Base-by-base conservation (phyloP, 2,329 filamentous ascomycete species). In the Colletotrichum tropicicola region DNA sequence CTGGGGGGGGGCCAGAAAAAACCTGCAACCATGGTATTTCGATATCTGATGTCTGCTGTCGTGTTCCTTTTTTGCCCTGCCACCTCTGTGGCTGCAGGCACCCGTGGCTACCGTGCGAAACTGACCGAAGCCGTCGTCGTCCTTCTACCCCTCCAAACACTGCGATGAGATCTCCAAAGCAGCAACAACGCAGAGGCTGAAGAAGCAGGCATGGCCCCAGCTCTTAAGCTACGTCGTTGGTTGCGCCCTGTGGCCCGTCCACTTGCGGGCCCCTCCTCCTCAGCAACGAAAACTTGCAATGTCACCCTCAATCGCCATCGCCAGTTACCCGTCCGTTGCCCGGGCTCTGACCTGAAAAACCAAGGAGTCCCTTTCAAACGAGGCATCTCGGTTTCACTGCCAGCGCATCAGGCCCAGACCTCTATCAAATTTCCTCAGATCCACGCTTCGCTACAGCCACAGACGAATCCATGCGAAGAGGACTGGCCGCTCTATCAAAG, bases 21-120 rank as follows among this genome's bases (percentile, higher is more conserved):
- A 21, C 56, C 25, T 54, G 61, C 48, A 65, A 60, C 61, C 25
- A 54, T 65, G 48, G 56, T 47, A 60, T 54, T 53, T 49, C n/a
- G 47, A 55, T 55, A 39, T 35, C 48, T 32, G 32, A 47, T 48
- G 15, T 35, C 43, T 27, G 43, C 32, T 53, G 48, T 30, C 35
- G 27, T 39, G n/a, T 19, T 23, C 19, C 10, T 23, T 49, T 15
- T 19, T 37, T n/a, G 7, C 21, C 30, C 30, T 27, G 4, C 15
- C 25, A 6, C 35, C 41, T n/a, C n/a, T 3, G 35, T 19, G 39
- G 43, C 23, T 43, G 15, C 30, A 30, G 55, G 45, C 25, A 30
- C 30, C n/a, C n/a, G n/a, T n/a, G n/a, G n/a, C n/a, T n/a, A n/a
- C n/a, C n/a, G n/a, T n/a, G n/a, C n/a, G n/a, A n/a, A n/a, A n/a